These are phyloP conservation scores for Pythium myriotylum DNA, from an alignment of 352 stramenopile species.

Conservation along the genomic window DNA sequence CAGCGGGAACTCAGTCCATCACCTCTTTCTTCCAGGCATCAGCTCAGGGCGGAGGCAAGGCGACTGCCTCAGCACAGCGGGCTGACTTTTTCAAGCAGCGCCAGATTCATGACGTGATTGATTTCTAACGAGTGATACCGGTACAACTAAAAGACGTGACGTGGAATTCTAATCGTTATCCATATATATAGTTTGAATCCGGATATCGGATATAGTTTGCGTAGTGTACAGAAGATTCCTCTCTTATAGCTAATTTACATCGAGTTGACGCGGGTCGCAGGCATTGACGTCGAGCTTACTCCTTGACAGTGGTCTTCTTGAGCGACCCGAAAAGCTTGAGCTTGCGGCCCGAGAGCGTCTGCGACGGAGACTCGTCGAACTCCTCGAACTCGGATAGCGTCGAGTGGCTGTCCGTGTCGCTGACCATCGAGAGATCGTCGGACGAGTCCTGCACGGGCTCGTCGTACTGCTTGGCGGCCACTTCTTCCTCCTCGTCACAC, in stretches of 20 bases:
- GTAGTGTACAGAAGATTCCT: no score
- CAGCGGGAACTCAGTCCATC: slow-evolving; percentile 74
- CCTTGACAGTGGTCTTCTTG: slow-evolving; percentile 18
- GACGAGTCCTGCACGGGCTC: slow-evolving; percentile 18
- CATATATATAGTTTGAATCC: no score
- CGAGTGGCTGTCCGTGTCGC: slow-evolving; percentile 31
- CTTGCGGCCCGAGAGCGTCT: slow-evolving; percentile 10
- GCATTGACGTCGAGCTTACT: neutral
- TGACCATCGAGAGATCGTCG: slow-evolving; percentile 26
- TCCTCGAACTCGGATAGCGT: slow-evolving; percentile 29
- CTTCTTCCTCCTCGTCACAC: slow-evolving; percentile 20
- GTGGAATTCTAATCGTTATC: slow-evolving; percentile 10
- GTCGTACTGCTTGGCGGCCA: slow-evolving; percentile 2
- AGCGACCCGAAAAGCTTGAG: slow-evolving; percentile 19
- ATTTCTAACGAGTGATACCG: slow-evolving; percentile 44
- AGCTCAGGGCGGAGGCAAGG: slow-evolving; percentile 26
- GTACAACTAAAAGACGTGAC: no score
- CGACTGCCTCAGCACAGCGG: slow-evolving; percentile 24
- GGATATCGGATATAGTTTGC: no score
- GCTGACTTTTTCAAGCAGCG: slow-evolving; percentile 58
- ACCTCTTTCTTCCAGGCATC: slow-evolving; percentile 70
- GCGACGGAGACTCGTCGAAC: slow-evolving; percentile 16
- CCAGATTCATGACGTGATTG: slow-evolving; percentile 63
- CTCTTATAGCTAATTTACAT: slow-evolving; percentile 1
- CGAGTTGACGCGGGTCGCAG: neutral